phyloP scores from a whole-genome alignment of 148 eudicot genomes.

The Rhododendron griersonianum region DNA sequence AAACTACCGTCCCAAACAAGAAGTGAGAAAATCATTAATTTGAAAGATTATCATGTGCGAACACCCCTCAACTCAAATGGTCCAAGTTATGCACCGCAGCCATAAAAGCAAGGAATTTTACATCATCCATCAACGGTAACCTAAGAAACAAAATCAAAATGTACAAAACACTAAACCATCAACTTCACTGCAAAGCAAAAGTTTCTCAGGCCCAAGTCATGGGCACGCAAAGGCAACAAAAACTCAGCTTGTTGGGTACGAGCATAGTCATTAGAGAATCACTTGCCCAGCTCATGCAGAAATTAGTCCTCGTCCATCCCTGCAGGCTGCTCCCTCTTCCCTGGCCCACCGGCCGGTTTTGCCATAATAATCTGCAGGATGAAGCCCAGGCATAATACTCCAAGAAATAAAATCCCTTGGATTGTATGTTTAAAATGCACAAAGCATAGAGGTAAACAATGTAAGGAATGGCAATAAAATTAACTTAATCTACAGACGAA shows the following conservation, averaged over 20 bases:
- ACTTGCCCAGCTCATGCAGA: neutral
- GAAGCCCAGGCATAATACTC: neutral
- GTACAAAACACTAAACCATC: neutral
- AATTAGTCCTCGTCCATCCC: conserved; percentile 80
- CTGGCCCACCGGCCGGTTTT: conserved; percentile 96
- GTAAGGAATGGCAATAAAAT: neutral
- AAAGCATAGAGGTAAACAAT: neutral
- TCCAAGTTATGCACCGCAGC: neutral
- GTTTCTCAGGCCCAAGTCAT: neutral
- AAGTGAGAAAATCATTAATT: neutral
- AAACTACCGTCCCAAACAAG: neutral
- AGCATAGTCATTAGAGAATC: neutral
- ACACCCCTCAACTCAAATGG: neutral
- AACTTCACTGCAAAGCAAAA: conserved; percentile 3
- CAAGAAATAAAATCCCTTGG: neutral
- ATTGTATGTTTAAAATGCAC: neutral
- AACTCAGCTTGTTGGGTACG: neutral
- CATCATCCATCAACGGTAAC: neutral
- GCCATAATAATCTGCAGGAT: conserved; percentile 83
- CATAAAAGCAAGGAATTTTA: neutral
- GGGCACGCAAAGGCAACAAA: neutral
- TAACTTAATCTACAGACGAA: neutral
- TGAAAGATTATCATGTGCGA: neutral
- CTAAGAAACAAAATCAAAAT: neutral
- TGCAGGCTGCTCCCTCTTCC: conserved; percentile 49